Base-by-base conservation (phyloP, 2,329 filamentous ascomycete species). In the Sporothrix brasiliensis region DNA sequence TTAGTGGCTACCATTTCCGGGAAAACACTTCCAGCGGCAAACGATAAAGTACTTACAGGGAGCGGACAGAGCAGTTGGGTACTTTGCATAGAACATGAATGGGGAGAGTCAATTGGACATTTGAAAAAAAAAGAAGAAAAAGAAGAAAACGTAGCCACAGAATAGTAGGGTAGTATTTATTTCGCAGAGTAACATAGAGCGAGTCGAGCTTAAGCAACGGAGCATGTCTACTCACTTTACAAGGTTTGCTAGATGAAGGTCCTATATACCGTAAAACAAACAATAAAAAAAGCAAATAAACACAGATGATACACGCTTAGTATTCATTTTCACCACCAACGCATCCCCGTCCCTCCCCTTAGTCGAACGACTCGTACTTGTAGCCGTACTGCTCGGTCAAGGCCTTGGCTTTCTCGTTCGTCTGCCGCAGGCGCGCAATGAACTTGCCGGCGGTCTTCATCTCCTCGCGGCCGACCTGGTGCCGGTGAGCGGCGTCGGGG, bases 401-500 rank as follows among this genome's bases (percentile, higher is more conserved):
- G 81, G 89, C 83, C 76, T 87, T 86, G 21, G 89, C 87, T 83
- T 86, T 89, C 76, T 84, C 80, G 78, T 83, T 85, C 82, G 94
- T 91, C 77, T 81, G 82, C 75, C 85, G 81, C 71, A 93, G 88
- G 77, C 86, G 86, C 72, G 84, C 83, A 56, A 88, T 83, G 65
- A 89, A 85, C 74, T 85, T 86, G 74, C 81, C 78, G 67, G 88
- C 89, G 73, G 87, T 86, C 80, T 86, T 91, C 79, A 93, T 93
- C 85, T 94, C 92, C 75, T 93, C 92, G 75, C 86, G 84, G 16
- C 92, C 92, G 83, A 95, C 83, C 82, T 95, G 92, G 79, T 92
- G 84, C 74, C 93, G 81, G 79, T 96, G 94, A 71, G 97, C 95
- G 87, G 98, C 95, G 80, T 98, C 95, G 0, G 94, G 94, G 0